These are phyloP conservation scores for Fusarium sarcochroum DNA, from an alignment of 2,329 filamentous ascomycete genomes.

Conservation along the genomic window DNA sequence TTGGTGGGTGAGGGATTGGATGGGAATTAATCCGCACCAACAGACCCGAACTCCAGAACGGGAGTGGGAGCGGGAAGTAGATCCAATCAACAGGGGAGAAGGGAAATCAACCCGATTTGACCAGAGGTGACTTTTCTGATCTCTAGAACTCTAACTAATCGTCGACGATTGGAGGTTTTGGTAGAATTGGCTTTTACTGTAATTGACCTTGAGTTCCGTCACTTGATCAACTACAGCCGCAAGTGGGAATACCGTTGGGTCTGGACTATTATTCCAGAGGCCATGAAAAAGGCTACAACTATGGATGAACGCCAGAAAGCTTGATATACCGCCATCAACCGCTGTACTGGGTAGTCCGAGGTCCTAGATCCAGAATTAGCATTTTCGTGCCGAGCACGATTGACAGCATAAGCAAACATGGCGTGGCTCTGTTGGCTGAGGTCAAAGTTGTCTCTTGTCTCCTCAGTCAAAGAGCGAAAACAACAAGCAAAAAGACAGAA, in stretches of 20 bases:
- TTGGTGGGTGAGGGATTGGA: slow-evolving; percentile 18
- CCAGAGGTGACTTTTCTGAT: neutral
- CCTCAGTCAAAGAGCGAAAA: neutral
- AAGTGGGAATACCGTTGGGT: slow-evolving; percentile 14
- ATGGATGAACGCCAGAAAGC: neutral
- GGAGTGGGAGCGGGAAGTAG: slow-evolving; percentile 37
- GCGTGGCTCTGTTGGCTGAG: slow-evolving; percentile 8
- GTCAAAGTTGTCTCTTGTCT: slow-evolving; percentile 22
- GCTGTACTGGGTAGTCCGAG: slow-evolving; percentile 10
- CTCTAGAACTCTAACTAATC: slow-evolving; percentile 1
- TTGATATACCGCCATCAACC: neutral
- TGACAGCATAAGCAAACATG: slow-evolving; percentile 7
- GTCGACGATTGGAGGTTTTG: neutral
- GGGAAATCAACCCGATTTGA: slow-evolving; percentile 32
- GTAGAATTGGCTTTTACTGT: neutral
- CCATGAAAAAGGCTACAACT: neutral
- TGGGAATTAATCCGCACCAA: slow-evolving; percentile 21
- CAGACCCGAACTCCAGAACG: neutral
- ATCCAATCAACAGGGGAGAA: slow-evolving; percentile 17
- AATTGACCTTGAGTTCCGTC: slow-evolving; percentile 18
- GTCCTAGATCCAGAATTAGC: neutral
- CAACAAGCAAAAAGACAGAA: neutral
- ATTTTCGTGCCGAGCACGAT: neutral
- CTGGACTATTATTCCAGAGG: neutral
- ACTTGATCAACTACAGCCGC: slow-evolving; percentile 19